Conservation (phyloP, 2,329 filamentous ascomycete genomes). For the Aureobasidium pullulans region DNA sequence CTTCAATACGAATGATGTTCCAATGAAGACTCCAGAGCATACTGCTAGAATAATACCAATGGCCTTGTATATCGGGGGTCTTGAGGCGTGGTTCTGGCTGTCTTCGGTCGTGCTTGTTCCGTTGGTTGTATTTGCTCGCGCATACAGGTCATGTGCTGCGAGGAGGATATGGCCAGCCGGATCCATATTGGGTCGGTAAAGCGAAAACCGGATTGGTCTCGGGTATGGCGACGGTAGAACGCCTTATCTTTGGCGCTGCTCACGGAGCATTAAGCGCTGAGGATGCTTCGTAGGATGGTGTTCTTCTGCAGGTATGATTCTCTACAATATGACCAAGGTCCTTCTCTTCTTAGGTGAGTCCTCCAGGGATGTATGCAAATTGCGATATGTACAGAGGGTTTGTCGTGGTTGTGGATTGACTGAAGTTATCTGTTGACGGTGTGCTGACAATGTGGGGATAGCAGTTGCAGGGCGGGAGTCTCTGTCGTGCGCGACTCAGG, state of each 20-base stretch:
- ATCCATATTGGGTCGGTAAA: slow-evolving; percentile 34
- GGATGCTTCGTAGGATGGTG: background rate
- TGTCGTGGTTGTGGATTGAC: background rate
- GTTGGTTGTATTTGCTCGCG: slow-evolving; percentile 34
- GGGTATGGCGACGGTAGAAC: background rate
- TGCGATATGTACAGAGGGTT: background rate
- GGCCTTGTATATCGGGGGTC: slow-evolving; percentile 65
- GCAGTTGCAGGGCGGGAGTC: background rate
- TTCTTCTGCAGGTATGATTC: background rate
- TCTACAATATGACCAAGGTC: background rate
- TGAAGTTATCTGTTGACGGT: background rate
- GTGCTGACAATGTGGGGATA: slow-evolving; percentile 10
- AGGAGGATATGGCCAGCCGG: slow-evolving; percentile 30
- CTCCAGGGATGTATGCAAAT: background rate
- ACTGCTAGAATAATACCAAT: slow-evolving; percentile 82
- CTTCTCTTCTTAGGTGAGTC: background rate
- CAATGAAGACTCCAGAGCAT: slow-evolving; percentile 85
- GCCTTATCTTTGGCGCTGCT: slow-evolving; percentile 9
- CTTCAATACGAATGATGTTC: slow-evolving; percentile 89
- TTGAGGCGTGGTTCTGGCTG: slow-evolving; percentile 21
- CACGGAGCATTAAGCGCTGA: slow-evolving; percentile 9
- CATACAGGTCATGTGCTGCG: slow-evolving; percentile 37
- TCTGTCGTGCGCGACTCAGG: background rate
- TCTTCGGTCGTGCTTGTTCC: slow-evolving; percentile 17
- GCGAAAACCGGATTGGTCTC: too few species aligned